Evolutionary conservation across 2,329 filamentous ascomycete genomes (phyloP).

Genomic region (Albifimbria verrucaria): DNA sequence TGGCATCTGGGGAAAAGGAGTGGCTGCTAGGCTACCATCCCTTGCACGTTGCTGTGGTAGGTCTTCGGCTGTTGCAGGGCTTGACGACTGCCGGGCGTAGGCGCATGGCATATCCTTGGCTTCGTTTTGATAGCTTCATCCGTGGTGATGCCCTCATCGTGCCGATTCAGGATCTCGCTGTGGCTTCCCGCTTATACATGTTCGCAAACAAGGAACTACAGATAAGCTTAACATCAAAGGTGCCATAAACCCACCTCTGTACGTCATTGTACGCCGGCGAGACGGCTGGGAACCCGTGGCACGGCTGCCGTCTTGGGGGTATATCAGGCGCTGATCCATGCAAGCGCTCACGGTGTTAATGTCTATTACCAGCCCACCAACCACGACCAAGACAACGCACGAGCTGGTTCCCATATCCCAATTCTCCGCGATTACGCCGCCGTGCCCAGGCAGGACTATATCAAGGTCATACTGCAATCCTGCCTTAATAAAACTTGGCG

Average conservation of each 20-base stretch:
- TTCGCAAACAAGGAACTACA: no score
- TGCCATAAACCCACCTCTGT: no score
- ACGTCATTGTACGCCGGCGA: neutral
- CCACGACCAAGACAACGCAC: neutral
- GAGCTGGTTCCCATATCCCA: neutral
- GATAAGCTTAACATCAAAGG: no score
- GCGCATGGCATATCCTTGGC: neutral
- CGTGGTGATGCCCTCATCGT: no score
- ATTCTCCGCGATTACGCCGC: neutral
- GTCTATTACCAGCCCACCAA: neutral
- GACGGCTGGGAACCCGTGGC: neutral
- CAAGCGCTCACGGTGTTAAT: neutral
- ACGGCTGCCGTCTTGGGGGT: neutral
- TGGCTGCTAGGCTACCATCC: neutral
- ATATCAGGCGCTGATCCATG: neutral
- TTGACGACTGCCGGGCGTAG: neutral
- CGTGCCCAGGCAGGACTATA: neutral
- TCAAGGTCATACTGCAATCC: neutral
- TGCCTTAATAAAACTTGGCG: neutral
- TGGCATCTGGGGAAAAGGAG: neutral
- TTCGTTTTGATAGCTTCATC: neutral
- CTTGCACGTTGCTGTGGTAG: neutral
- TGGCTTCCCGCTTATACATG: no score
- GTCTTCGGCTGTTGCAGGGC: neutral
- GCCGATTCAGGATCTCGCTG: no score